Evolutionary conservation across 2,329 filamentous ascomycete genomes (phyloP).

Genomic region (Pyricularia pennisetigena): DNA sequence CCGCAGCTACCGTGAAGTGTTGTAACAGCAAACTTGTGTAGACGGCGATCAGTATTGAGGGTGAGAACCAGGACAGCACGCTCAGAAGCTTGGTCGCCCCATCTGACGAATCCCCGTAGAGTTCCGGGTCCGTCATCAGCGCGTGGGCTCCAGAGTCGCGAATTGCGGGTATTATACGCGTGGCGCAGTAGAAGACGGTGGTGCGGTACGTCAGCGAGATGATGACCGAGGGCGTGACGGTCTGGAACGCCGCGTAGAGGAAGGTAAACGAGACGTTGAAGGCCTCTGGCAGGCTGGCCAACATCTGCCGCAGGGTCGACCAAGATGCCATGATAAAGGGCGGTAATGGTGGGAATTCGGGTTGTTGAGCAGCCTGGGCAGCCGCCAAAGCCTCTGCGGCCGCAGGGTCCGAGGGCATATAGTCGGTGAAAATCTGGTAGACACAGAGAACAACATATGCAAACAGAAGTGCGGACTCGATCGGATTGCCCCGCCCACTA

Average conservation of each 20-base stretch:
- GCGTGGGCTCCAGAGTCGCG: constrained; percentile 76
- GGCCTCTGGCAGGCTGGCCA: constrained; percentile 74
- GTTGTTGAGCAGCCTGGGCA: constrained; percentile 43
- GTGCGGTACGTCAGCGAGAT: constrained; percentile 91
- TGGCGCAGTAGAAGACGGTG: constrained; percentile 91
- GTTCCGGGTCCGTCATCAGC: constrained; percentile 71
- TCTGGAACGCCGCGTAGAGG: constrained; percentile 84
- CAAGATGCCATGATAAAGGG: constrained; percentile 98
- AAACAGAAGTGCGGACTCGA: constrained; percentile 90
- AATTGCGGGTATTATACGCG: constrained; percentile 89
- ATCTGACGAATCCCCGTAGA: constrained; percentile 66
- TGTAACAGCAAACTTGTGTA: constrained; percentile 94
- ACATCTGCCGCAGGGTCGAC: constrained; percentile 75
- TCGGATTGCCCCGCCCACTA: constrained; percentile 85
- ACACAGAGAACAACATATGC: constrained; percentile 97
- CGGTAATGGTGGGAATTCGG: constrained; percentile 92
- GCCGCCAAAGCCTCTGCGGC: constrained; percentile 47
- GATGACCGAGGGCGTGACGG: constrained; percentile 90
- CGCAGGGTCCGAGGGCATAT: constrained; percentile 58
- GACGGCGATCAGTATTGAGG: constrained; percentile 87
- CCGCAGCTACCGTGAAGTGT: constrained; percentile 71
- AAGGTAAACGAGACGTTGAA: constrained; percentile 79
- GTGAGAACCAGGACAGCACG: constrained; percentile 87
- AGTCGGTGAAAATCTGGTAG: constrained; percentile 99
- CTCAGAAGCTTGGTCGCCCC: constrained; percentile 71